Percentiles rank a stretch among this genome's conserved stretches.
phyloP scores from a whole-genome alignment of 2,329 filamentous ascomycete species.

The Corinectria fuckeliana region DNA sequence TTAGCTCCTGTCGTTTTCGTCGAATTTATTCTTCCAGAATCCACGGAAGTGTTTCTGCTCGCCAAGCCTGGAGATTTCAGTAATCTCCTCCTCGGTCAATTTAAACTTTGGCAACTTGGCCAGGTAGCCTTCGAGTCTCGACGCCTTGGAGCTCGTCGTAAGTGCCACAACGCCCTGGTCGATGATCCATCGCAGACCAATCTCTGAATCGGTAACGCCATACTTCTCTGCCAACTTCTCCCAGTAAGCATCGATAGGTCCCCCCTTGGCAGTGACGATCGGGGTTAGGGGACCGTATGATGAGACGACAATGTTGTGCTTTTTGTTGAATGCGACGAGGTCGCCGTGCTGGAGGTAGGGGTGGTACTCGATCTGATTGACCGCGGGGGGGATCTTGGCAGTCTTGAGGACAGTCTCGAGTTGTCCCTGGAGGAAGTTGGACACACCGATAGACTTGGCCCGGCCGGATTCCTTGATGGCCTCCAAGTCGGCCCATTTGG shows the following conservation, averaged over 20 bases:
- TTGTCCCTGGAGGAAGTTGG: slow-evolving; percentile 70
- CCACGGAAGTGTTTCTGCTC: slow-evolving; percentile 66
- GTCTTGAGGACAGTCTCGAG: slow-evolving; percentile 63
- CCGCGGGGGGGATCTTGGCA: slow-evolving; percentile 67
- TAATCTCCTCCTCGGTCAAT: slow-evolving; percentile 64
- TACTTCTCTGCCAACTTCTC: slow-evolving; percentile 62
- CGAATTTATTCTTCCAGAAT: slow-evolving; percentile 64
- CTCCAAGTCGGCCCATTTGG: slow-evolving; percentile 66
- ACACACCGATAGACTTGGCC: slow-evolving; percentile 76
- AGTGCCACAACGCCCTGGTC: slow-evolving; percentile 65
- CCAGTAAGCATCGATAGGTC: slow-evolving; percentile 61
- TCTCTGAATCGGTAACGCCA: slow-evolving; percentile 59
- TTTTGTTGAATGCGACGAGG: slow-evolving; percentile 63
- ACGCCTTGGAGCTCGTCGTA: slow-evolving; percentile 65
- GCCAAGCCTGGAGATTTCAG: slow-evolving; percentile 62
- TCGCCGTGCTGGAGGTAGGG: slow-evolving; percentile 73
- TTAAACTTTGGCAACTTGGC: slow-evolving; percentile 60
- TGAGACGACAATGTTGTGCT: slow-evolving; percentile 62
- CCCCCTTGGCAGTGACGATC: slow-evolving; percentile 53
- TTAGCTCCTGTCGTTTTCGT: slow-evolving; percentile 53
- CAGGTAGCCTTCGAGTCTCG: slow-evolving; percentile 63
- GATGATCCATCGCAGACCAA: slow-evolving; percentile 65
- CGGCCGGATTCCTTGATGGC: slow-evolving; percentile 71
- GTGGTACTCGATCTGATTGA: slow-evolving; percentile 85
- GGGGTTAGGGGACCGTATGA: slow-evolving; percentile 64